Evolutionary conservation across 306 rosid genomes (phyloP).

Genomic region (Lathyrus oleraceus): DNA sequence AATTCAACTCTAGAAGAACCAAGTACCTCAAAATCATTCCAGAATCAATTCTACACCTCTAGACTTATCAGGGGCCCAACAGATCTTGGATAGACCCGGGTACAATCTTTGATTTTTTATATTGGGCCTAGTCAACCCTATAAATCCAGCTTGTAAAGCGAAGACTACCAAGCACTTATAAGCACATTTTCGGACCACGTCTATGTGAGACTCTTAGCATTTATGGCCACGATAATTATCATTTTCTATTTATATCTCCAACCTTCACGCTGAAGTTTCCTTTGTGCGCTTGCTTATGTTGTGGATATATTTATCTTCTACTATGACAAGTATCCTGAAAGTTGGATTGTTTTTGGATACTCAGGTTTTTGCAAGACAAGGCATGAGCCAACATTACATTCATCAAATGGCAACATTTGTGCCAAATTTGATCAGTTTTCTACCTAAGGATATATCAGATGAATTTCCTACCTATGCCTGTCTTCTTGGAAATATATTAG

Average conservation of each 20-base stretch:
- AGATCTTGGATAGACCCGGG: neutral
- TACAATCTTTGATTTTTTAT: neutral
- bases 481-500: slow-evolving; percentile 89
- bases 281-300: slow-evolving; percentile 16
- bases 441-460: slow-evolving; percentile 70
- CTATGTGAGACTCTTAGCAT: neutral
- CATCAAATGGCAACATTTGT: slow-evolving; percentile 77
- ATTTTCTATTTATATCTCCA: slow-evolving; percentile 5
- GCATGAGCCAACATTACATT: slow-evolving; percentile 66
- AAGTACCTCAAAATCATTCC: no score
- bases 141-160: neutral
- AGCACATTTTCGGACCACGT: neutral
- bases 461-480: slow-evolving; percentile 91
- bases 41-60: no score
- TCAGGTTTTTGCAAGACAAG: slow-evolving; percentile 64
- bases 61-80: neutral
- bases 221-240: neutral
- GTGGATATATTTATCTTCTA: slow-evolving; percentile 16
- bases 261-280: slow-evolving; percentile 1
- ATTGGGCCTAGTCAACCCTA: neutral
- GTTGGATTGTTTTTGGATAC: slow-evolving; percentile 28
- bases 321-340: slow-evolving; percentile 25
- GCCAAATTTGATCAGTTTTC: slow-evolving; percentile 61
- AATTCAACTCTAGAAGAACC: no score
- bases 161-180: neutral